A percentile compares a stretch with the other conserved stretches of the same genome.
Evolutionary conservation across 306 rosid genomes (phyloP).

Genomic region (Trifolium repens): DNA sequence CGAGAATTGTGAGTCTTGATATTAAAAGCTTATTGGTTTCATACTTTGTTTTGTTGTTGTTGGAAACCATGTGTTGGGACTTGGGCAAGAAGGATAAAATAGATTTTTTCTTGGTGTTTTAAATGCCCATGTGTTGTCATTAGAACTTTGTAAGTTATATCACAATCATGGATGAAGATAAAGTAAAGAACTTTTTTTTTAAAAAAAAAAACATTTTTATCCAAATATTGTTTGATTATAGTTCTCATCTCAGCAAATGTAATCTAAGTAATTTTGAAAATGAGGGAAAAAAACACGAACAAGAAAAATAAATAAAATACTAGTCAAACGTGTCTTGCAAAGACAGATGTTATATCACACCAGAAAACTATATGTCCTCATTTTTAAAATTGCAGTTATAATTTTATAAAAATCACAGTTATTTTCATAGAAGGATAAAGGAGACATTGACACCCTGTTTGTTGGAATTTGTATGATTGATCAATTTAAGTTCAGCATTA

Average conservation of each 20-base stretch:
- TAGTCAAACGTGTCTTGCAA: not conserved
- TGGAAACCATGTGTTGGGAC: not conserved
- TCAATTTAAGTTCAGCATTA: conserved; percentile 33
- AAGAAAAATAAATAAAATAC: not conserved
- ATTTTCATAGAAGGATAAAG: not conserved
- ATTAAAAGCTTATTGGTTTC: conserved; percentile 1
- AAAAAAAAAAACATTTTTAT: not conserved
- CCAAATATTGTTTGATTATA: conserved; percentile 7
- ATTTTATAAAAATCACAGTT: not conserved
- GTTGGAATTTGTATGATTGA: conserved; percentile 17
- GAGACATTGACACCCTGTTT: not conserved
- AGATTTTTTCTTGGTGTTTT: conserved; percentile 7
- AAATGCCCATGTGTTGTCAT: conserved; percentile 20
- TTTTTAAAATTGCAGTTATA: not conserved
- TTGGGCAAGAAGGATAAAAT: not conserved
- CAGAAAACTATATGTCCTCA: conserved; percentile 2
- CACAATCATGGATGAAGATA: conserved; percentile 6
- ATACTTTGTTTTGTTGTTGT: not conserved
- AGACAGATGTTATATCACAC: conserved; percentile 9
- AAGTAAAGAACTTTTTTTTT: not conserved
- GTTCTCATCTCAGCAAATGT: not conserved
- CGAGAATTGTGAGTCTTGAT: conserved; percentile 10
- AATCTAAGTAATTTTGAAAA: not conserved
- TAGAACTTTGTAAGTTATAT: not conserved
- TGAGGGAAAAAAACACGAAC: not conserved